Evolutionary conservation across 2,329 filamentous ascomycete species (phyloP).

Genomic region (Dryadomyces quercus-mongolicae): DNA sequence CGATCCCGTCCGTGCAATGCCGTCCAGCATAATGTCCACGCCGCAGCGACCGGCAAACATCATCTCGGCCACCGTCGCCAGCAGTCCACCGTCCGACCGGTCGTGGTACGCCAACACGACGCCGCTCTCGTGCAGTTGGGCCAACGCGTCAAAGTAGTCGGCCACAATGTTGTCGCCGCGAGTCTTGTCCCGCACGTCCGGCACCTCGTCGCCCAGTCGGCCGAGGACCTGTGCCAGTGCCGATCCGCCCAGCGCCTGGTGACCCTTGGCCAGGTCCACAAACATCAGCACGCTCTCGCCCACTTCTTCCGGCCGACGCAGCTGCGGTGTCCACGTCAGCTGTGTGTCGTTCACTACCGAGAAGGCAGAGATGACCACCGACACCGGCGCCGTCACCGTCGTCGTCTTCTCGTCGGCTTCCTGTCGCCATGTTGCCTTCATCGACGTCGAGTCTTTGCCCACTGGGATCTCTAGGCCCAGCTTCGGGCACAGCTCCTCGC

Average conservation of each 20-base stretch:
- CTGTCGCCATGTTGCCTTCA: conserved; percentile 94
- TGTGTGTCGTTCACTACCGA: conserved; percentile 69
- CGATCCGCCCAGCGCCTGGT: conserved; percentile 77
- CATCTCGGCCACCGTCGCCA: conserved; percentile 91
- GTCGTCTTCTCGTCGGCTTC: conserved; percentile 47
- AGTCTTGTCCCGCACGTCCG: conserved; percentile 62
- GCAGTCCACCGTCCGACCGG: conserved; percentile 80
- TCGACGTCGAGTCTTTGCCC: conserved; percentile 95
- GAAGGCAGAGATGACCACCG: conserved; percentile 84
- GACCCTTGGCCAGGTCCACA: conserved; percentile 76
- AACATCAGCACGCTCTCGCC: conserved; percentile 82
- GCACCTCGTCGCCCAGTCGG: conserved; percentile 71
- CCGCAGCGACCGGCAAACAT: conserved; percentile 94
- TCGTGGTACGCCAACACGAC: conserved; percentile 89
- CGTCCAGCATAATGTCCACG: conserved; percentile 72
- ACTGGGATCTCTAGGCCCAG: conserved; percentile 92
- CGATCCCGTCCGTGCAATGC: conserved; percentile 49
- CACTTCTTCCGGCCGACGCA: conserved; percentile 72
- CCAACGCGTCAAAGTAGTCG: conserved; percentile 83
- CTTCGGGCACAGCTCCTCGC: conserved; percentile 80
- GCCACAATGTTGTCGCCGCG: conserved; percentile 22
- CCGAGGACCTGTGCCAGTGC: conserved; percentile 83
- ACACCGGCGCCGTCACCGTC: conserved; percentile 86
- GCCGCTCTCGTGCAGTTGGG: conserved; percentile 45
- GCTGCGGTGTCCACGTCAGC: conserved; percentile 87